Percentiles rank a stretch among this genome's conserved stretches.
phyloP scores from a whole-genome alignment of 2,329 filamentous ascomycete species.

The Pyrenochaeta sp. region DNA sequence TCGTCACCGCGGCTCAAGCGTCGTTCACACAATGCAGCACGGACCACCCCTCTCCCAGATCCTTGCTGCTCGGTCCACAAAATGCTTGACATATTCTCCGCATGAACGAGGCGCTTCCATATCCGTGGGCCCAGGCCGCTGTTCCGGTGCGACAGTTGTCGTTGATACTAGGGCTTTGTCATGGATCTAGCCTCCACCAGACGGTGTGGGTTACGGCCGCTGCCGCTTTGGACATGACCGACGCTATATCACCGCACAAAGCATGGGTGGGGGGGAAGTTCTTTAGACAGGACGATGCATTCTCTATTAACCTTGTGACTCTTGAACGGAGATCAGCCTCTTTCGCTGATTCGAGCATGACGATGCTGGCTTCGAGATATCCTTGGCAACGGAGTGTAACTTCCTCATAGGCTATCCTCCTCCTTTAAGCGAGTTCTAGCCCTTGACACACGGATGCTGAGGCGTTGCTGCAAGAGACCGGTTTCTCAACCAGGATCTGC shows the following conservation, averaged over 20 bases:
- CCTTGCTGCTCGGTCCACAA: constrained; percentile 24
- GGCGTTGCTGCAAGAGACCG: constrained; percentile 16
- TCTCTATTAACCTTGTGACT: background rate
- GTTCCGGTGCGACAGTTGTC: constrained; percentile 8
- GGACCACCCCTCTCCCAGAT: constrained; percentile 18
- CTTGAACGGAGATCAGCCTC: background rate
- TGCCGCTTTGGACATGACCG: background rate
- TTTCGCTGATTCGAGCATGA: background rate
- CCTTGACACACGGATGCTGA: constrained; percentile 18
- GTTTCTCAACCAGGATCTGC: constrained; percentile 6
- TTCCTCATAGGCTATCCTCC: constrained; percentile 21
- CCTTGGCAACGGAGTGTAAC: constrained; percentile 20
- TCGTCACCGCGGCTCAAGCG: constrained; percentile 13
- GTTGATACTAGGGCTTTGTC: constrained; percentile 9
- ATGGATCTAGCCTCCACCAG: constrained; percentile 1
- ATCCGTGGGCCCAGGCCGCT: constrained; percentile 21
- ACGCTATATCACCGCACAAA: background rate
- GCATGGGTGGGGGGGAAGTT: background rate
- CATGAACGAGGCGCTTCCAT: constrained; percentile 16
- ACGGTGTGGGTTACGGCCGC: constrained; percentile 3
- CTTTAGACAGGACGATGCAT: background rate
- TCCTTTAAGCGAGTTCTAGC: constrained; percentile 25
- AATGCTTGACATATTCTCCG: constrained; percentile 27
- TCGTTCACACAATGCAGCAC: constrained; percentile 21
- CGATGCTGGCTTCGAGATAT: background rate